Evolutionary conservation across 208 protist genomes (phyloP).

Genomic region (Eutreptiella sp.): DNA sequence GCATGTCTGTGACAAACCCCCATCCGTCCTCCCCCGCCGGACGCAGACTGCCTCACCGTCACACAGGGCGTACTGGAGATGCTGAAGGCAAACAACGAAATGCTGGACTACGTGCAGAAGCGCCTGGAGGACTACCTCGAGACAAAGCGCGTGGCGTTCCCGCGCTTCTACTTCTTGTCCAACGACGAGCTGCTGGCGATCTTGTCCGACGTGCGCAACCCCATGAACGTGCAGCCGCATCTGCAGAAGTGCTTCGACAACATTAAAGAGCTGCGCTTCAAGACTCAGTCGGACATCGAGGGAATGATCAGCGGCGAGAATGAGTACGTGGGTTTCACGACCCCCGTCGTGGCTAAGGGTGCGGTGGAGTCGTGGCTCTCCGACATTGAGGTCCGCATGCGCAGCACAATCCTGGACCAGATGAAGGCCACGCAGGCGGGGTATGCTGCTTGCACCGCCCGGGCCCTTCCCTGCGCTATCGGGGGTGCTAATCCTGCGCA

Average conservation of each 20-base stretch:
- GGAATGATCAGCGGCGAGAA: conserved; percentile 44
- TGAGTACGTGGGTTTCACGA: conserved; percentile 46
- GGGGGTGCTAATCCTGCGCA: too few species aligned
- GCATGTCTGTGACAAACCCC: too few species aligned
- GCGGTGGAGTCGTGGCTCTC: conserved; percentile 58
- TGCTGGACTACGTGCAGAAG: conserved; percentile 53
- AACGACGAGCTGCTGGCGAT: conserved; percentile 75
- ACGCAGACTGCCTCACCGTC: neutral
- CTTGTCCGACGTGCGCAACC: conserved; percentile 57
- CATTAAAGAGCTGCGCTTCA: conserved; percentile 40
- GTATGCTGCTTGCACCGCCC: too few species aligned
- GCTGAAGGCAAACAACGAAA: conserved; percentile 33
- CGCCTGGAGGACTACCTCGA: conserved; percentile 60
- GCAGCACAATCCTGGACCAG: conserved; percentile 28
- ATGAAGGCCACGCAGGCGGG: conserved; percentile 4
- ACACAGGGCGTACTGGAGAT: conserved; percentile 17
- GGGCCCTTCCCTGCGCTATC: conserved; percentile 6
- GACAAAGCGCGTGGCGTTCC: conserved; percentile 58
- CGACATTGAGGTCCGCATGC: conserved; percentile 49
- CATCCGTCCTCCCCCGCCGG: too few species aligned
- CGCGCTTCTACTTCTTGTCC: conserved; percentile 69
- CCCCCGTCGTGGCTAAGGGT: conserved; percentile 35
- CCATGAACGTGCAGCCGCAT: conserved; percentile 50
- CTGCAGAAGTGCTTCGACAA: conserved; percentile 64
- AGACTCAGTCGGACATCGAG: conserved; percentile 27